A percentile compares a stretch with the other conserved stretches of the same genome.
phyloP scores from a whole-genome alignment of 306 rosid species.

The Rosa lucieae region DNA sequence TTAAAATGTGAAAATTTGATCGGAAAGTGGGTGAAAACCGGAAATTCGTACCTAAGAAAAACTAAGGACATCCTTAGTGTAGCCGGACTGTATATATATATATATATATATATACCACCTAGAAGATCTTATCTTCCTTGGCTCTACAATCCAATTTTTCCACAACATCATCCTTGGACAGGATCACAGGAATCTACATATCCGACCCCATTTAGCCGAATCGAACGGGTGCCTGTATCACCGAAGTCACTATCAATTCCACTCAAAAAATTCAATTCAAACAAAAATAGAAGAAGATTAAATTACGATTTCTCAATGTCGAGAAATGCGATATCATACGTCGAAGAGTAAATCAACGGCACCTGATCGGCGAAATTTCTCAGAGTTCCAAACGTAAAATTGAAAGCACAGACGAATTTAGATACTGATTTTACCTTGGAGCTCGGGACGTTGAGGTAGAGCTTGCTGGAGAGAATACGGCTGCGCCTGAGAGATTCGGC shows the following conservation, averaged over 20 bases:
- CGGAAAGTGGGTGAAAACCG: too few species aligned
- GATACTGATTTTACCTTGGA: slow-evolving; percentile 53
- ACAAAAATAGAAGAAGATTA: too few species aligned
- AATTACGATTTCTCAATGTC: slow-evolving; percentile 58
- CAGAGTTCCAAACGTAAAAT: slow-evolving; percentile 5
- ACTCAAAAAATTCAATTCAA: background rate
- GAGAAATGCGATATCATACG: slow-evolving; percentile 74
- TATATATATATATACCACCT: slow-evolving; percentile 60
- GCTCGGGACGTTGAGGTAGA: slow-evolving; percentile 62
- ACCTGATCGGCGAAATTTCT: slow-evolving; percentile 48
- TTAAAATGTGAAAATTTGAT: too few species aligned
- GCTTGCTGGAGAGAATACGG: slow-evolving; percentile 82
- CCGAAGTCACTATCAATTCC: background rate
- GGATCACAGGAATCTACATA: slow-evolving; percentile 45
- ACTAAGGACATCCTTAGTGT: too few species aligned
- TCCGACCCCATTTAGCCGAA: slow-evolving; percentile 84
- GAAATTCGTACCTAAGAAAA: too few species aligned
- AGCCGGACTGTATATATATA: too few species aligned
- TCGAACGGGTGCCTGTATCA: slow-evolving; percentile 92
- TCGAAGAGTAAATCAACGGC: slow-evolving; percentile 73
- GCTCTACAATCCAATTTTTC: slow-evolving; percentile 57
- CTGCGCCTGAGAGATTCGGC: slow-evolving; percentile 35
- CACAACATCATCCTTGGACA: slow-evolving; percentile 50
- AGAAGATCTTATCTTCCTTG: slow-evolving; percentile 88
- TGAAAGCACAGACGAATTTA: background rate